These are phyloP conservation scores for Erucastrum elatum DNA, from an alignment of 345 rosid genomes.

Conservation along the genomic window DNA sequence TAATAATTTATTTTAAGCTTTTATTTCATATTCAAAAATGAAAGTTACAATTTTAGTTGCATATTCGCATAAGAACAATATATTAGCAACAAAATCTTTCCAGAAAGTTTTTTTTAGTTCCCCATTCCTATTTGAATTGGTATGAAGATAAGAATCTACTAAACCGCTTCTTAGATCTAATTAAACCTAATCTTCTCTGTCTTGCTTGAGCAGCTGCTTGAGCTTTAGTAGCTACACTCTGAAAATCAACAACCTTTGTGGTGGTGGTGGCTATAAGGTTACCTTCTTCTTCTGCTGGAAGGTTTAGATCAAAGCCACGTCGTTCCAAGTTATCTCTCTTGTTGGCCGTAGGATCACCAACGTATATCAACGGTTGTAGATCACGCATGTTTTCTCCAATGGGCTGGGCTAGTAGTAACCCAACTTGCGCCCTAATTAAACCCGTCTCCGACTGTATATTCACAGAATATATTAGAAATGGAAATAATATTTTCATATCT, in stretches of 20 bases:
- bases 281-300: constrained; percentile 26
- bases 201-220: constrained; percentile 37
- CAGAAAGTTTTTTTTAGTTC: background rate
- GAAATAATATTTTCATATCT: constrained; percentile 3
- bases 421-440: constrained; percentile 25
- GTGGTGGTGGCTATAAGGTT: background rate
- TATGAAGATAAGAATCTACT: constrained; percentile 2
- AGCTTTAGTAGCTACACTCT: background rate
- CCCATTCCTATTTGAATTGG: background rate
- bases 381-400: background rate
- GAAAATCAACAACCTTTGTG: background rate
- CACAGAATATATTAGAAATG: constrained; percentile 3
- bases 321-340: background rate
- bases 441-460: constrained; percentile 24
- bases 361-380: constrained; percentile 13
- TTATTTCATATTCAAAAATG: background rate
- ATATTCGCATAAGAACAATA: constrained; percentile 12
- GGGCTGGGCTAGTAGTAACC: constrained; percentile 19
- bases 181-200: constrained; percentile 29
- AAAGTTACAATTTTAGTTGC: constrained; percentile 10
- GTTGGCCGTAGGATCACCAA: constrained; percentile 22
- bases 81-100: background rate
- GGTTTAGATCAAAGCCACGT: constrained; percentile 29
- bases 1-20: constrained; percentile 5
- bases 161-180: constrained; percentile 24